Evolutionary conservation across 2,329 filamentous ascomycete species (phyloP), one percentile per base, ranked within the genome.

Genomic region (Trichoderma sp.): DNA sequence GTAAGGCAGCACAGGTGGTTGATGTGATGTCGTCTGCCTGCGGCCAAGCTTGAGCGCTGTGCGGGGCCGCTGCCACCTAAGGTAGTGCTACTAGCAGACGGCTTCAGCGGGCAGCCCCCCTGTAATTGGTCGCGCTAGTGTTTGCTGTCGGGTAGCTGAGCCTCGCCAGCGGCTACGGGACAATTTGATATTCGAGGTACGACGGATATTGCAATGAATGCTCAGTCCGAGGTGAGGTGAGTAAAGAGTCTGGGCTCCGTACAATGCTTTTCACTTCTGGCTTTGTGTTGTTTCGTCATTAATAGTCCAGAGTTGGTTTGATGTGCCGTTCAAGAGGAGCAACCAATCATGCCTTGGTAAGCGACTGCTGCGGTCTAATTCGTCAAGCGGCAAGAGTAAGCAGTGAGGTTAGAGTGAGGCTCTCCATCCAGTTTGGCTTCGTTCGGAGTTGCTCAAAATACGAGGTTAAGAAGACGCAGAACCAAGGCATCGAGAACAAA

Each of bases 11-110:
- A 24, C 21, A 24, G 21, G 1, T 5, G 34, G 34, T 39, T 14
- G 34, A 39, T 39, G 55, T 65, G 65, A 61, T 59, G 65, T 60
- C 54, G 65, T 64, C 50, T 47, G 60, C n/a, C 50, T 55, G 41
- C 41, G 51, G n/a, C 50, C 19, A 43, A 43, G 34, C 19, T 43
- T 17, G 52, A 12, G 52, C 19, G 52, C 52, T 43, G 34, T 66
- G 57, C 65, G 61, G 61, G 65, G 64, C 45, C 43, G 59, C 43
- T 50, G 39, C 58, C 58, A 39, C 43, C 30, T 34, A n/a, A n/a
- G n/a, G n/a, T n/a, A 26, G 10, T 50, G 41, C 54, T 51, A 30
- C 50, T 51, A 65, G 43, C 47, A 54, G 54, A 51, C 34, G 64
- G 48, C 41, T 54, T 65, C 48, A 60, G 41, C 47, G 60, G 50